phyloP scores from a whole-genome alignment of 257 asterid genomes.

The Rhazya stricta region DNA sequence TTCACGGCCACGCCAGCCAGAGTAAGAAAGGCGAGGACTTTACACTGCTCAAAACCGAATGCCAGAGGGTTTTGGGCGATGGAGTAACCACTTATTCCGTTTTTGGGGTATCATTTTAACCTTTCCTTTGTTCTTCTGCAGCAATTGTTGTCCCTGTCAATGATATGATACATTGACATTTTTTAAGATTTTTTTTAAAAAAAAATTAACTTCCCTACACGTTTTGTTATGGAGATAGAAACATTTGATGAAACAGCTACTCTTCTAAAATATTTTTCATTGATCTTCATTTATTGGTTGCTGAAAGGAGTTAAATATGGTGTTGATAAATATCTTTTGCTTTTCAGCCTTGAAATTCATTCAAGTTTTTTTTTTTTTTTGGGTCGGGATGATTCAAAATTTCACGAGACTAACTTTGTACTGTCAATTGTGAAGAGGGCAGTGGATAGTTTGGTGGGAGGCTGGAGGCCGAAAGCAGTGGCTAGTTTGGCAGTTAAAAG shows the following conservation, averaged over 20 bases:
- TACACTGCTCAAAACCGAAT: conserved; percentile 77
- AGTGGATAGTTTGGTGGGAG: not conserved
- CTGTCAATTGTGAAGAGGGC: not conserved
- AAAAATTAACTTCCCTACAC: too few species aligned
- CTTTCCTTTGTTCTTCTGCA: conserved; percentile 1
- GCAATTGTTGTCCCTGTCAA: not conserved
- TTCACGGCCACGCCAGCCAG: conserved; percentile 79
- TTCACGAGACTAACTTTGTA: not conserved
- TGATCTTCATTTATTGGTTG: not conserved
- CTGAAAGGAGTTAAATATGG: not conserved
- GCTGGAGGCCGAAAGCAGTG: not conserved
- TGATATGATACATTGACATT: conserved; percentile 2
- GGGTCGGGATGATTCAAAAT: not conserved
- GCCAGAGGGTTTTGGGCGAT: conserved; percentile 80
- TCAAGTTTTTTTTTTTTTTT: not conserved
- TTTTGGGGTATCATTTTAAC: conserved; percentile 53
- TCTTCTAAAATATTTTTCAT: not conserved
- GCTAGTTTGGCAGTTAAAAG: not conserved
- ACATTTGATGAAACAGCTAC: not conserved
- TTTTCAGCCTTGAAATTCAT: not conserved
- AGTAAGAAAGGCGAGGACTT: conserved; percentile 98
- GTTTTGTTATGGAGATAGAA: not conserved
- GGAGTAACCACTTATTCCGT: conserved; percentile 87
- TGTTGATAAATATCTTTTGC: not conserved
- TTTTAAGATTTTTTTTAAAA: not conserved